A percentile compares a stretch with the other conserved stretches of the same genome.
These are phyloP conservation scores for Flaveria linearis DNA, from an alignment of 129 eudicot species.

Conservation along the genomic window DNA sequence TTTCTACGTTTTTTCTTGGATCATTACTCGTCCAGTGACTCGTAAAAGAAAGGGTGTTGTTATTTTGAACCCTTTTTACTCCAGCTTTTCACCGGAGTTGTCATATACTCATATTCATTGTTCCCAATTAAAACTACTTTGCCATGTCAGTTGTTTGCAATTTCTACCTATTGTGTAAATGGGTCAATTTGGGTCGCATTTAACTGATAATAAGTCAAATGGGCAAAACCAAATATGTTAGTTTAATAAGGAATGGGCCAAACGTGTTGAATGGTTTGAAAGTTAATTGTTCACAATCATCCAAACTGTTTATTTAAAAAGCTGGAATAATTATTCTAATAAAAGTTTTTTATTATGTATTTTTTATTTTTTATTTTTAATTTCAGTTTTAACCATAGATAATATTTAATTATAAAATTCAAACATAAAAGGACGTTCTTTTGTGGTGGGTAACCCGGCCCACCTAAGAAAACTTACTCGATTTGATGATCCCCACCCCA, in stretches of 20 bases:
- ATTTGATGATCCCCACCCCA: not conserved
- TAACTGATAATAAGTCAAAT: not conserved
- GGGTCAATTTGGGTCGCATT: not conserved
- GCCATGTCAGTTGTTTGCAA: constrained; percentile 6
- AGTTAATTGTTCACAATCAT: not conserved
- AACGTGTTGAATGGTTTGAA: not conserved
- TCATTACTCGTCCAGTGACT: not conserved
- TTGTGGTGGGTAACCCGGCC: not conserved
- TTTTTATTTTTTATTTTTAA: not conserved
- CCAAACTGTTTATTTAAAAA: not conserved
- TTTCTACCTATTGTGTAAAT: constrained; percentile 3
- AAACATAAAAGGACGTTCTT: not conserved
- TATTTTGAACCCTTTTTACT: not conserved
- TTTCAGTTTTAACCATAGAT: no score
- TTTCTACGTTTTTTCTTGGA: not conserved
- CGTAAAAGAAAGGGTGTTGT: not conserved
- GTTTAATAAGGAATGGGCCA: not conserved
- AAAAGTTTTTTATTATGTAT: not conserved
- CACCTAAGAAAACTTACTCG: not conserved
- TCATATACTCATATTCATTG: not conserved
- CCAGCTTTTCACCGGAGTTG: not conserved
- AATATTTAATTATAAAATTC: not conserved
- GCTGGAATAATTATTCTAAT: not conserved
- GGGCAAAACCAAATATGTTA: not conserved
- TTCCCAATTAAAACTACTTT: not conserved